Base-by-base conservation (phyloP, 1,284 basidiomycete species). In the Ganoderma lingzhi region DNA sequence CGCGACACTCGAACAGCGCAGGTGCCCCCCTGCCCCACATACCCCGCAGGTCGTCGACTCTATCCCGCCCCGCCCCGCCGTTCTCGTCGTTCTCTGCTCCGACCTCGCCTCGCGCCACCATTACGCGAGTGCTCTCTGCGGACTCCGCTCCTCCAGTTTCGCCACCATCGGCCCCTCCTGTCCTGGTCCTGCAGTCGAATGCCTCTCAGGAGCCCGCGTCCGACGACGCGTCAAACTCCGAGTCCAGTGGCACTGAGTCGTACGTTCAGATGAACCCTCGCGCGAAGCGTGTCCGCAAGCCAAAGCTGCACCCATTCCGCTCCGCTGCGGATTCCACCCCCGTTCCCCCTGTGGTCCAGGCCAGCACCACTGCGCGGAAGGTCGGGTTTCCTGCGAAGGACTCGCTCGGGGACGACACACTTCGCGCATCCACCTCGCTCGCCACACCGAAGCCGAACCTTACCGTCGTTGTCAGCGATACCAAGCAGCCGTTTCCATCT, bases 11-110 rank as follows among this genome's bases (percentile, higher is more conserved):
- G 56, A 90, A 89, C 78, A 78, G 81, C 32, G 87, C 90, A 19
- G 83, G 86, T 4, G 82, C 82, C 8, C 85, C 89, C 65, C 84
- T 91, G 19, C 88, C 88, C 17, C 79, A 84, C 59, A 83, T 89
- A 56, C 88, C 88, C 44, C 84, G 88, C 37, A 81, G 88, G 63
- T 74, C 78, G 5, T 73, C 81, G 12, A 35, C 35, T 35, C 80
- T 83, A 19, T 77, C 76, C 5, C 74, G 81, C 15, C 79, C 83
- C 23, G 76, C 76, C 14, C 6, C 37, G 28, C 60, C 14, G 2
- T 62, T 44, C 39, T 37, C 63, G 39, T 62, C 67, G 59, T 60
- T 56, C 32, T 14, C 63, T 23, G 42, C 73, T 2, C 71, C 66
- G 6, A 62, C 71, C 30, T 67, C 73, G 14, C 71, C 71, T 3